These are phyloP conservation scores for Agarophyton chilense DNA, from an alignment of 23 red algal species.

Conservation along the genomic window DNA sequence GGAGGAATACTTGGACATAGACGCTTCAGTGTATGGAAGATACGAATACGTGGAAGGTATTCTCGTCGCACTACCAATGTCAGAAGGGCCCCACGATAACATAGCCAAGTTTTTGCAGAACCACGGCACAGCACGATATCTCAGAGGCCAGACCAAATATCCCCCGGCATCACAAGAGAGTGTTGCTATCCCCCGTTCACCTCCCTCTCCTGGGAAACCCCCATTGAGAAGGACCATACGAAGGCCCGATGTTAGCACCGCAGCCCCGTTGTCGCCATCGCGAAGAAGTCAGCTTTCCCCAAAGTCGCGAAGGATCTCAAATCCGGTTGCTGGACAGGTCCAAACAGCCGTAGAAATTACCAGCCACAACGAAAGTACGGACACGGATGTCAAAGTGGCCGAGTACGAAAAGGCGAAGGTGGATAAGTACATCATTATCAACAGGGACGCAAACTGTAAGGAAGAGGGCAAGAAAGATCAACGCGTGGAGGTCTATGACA, in stretches of 20 bases:
- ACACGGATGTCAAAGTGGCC: not conserved
- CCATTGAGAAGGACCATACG: constrained; percentile 8
- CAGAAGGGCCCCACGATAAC: constrained; percentile 5
- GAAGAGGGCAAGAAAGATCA: not conserved
- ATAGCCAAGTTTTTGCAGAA: not conserved
- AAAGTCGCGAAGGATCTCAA: not conserved
- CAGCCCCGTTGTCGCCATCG: not conserved
- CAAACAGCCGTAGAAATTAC: not conserved
- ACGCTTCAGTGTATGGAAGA: not conserved
- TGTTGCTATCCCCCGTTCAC: not conserved
- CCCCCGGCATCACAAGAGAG: not conserved
- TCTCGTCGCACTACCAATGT: constrained; percentile 8
- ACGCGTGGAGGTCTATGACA: not conserved
- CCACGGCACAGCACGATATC: not conserved
- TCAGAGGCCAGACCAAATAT: not conserved
- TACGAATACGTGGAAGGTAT: constrained; percentile 30
- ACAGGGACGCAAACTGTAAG: not conserved
- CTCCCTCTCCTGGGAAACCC: not conserved
- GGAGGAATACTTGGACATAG: constrained; percentile 11
- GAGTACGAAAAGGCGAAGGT: not conserved
- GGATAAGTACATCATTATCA: not conserved
- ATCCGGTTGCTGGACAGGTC: not conserved
- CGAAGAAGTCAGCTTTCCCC: not conserved
- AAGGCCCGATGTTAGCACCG: not conserved
- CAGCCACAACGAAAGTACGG: not conserved